phyloP scores from a whole-genome alignment of 2,329 filamentous ascomycete genomes.

The Cadophora malorum region DNA sequence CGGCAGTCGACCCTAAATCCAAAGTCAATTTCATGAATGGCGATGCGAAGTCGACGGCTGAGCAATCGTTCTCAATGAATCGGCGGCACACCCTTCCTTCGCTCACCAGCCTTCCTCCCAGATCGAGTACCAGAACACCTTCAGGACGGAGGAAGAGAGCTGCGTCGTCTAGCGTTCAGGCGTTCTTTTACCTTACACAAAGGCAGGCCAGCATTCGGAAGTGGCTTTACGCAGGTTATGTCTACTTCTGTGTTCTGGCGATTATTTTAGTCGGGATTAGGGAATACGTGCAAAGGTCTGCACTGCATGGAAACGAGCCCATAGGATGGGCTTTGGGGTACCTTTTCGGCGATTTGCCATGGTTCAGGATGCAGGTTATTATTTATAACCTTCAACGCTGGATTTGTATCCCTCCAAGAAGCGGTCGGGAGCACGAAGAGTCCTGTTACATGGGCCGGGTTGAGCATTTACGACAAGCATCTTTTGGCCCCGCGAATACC shows the following conservation, averaged over 20 bases:
- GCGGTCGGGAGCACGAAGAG: slow-evolving; percentile 43
- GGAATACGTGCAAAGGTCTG: slow-evolving; percentile 68
- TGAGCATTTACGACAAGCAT: slow-evolving; percentile 66
- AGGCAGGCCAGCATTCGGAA: slow-evolving; percentile 78
- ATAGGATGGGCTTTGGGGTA: slow-evolving; percentile 94
- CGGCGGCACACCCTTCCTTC: slow-evolving; percentile 61
- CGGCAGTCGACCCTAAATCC: slow-evolving; percentile 35
- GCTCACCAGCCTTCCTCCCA: slow-evolving; percentile 44
- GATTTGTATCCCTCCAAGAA: slow-evolving; percentile 71
- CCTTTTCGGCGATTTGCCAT: slow-evolving; percentile 77
- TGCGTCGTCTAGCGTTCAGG: slow-evolving; percentile 67
- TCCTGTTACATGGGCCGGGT: slow-evolving; percentile 63
- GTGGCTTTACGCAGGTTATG: slow-evolving; percentile 82
- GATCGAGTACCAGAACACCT: slow-evolving; percentile 54
- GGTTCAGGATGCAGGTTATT: slow-evolving; percentile 75
- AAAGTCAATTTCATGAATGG: slow-evolving; percentile 27
- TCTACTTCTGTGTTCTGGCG: slow-evolving; percentile 70
- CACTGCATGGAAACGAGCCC: slow-evolving; percentile 77
- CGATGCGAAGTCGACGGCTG: slow-evolving; percentile 28
- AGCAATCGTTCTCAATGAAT: slow-evolving; percentile 47
- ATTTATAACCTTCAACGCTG: slow-evolving; percentile 73
- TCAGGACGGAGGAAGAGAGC: slow-evolving; percentile 71
- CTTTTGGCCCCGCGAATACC: slow-evolving; percentile 78
- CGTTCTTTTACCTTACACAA: slow-evolving; percentile 82
- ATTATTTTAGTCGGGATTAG: slow-evolving; percentile 77